Evolutionary conservation across 768 basidiomycete genomes (phyloP), one percentile per base, ranked within the genome.

Genomic region (Lactarius evosmus): DNA sequence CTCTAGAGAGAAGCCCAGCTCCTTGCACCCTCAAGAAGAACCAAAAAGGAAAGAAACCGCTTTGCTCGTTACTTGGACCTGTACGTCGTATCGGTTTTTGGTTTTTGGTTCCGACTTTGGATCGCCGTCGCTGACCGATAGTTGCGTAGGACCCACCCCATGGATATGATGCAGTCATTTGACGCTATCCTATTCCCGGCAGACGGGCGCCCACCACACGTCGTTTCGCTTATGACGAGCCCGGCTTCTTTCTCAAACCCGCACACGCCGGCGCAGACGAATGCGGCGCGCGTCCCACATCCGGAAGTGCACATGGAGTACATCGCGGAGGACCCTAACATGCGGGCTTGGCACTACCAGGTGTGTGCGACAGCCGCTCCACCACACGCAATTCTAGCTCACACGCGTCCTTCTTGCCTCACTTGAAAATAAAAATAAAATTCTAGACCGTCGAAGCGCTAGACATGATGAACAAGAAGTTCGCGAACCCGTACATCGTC

Each of bases 221-320:
- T 91, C 60, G 86, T 92, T 38, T 76, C 80, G 60, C 81, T 93
- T 63, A 86, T 86, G 86, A 89, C 88, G 27, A 91, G 88, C 83
- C 84, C 74, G 41, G 75, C 60, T 38, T 63, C 56, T 58, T 55
- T 61, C 60, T 64, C 49, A 34, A 46, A 57, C 51, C 70, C 58
- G 63, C 68, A 55, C 68, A 69, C 55, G 22, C 65, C 60, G 11
- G 55, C 60, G 3, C 60, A 60, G 38, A 41, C 58, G 59, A 78
- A 78, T 50, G 72, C 76, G 34, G 75, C 84, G 52, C 85, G 86
- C 58, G 82, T 89, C 78, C 91, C 91, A 0, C 91, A 93, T 73
- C 91, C 91, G 12, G 89, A 92, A 73, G 83, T 89, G 46, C 84
- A 88, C 71, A 93, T 93, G 90, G 89, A 92, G 75, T 89, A 87